Evolutionary conservation across 106 monocot species (phyloP), one percentile per base, ranked within the genome.

Genomic region (Dendrobium officinale): DNA sequence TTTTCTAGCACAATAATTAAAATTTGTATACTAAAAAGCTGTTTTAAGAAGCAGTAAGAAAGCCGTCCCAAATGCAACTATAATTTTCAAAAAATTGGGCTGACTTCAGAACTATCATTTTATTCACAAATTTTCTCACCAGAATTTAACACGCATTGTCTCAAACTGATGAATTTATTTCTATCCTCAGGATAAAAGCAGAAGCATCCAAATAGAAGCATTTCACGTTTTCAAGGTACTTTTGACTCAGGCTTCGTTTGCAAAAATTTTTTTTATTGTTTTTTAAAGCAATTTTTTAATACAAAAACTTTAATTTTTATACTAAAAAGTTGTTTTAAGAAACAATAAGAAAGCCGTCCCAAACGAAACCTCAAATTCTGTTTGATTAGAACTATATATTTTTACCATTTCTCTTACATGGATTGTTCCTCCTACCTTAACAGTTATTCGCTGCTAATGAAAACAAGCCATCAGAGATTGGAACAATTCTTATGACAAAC

Each of bases 191-290:
- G 92, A 92, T 47, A 75, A 83, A 24, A 98, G 94, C 77, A 98
- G 87, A 78, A 92, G 81, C 64, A 98, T 98, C 44, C 92, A 91
- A 80, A 83, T 91, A 54, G 97, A 98, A 66, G 94, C 97, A 59
- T 98, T 98, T 81, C 97, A 98, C 84, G 97, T 98, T n/a, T 94
- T 98, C 84, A 98, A 98, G 97, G 97, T 92, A 77, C 33, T 42
- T 74, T 15, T 74, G 37, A 31, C 31, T 31, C 31, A 31, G 31
- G 31, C 31, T 31, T 31, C 31, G 31, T 31, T 31, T 31, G 31
- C 31, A 31, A 31, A 0, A 31, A 1, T 1, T 31, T 31, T 31
- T 31, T 31, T 31, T 31, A 31, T 1, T 31, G 31, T 31, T 31
- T 31, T 31, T 31, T 31, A 31, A 31, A 31, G 31, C 31, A 31